Evolutionary conservation across 306 rosid genomes (phyloP), one percentile per base, ranked within the genome.

Genomic region (Canavalia ensiformis): DNA sequence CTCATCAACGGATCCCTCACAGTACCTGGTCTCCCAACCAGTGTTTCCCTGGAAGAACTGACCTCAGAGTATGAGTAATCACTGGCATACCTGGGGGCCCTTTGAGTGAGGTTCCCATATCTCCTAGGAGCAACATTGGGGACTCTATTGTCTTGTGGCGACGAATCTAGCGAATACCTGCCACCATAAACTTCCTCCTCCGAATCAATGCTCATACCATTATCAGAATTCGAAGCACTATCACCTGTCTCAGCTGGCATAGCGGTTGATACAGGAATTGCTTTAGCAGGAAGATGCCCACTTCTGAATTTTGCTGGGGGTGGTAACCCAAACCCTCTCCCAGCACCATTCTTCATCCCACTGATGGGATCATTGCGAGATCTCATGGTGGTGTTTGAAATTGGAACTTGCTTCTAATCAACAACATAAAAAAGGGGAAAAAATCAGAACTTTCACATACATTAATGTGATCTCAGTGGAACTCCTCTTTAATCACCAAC

Each of bases 11-110:
- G 82, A 81, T 89, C 88, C 10, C 84, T 68, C 81, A 42, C 47
- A 65, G 33, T 49, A 49, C 89, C 87, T 35, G 74, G 68, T 76
- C 92, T 87, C 46, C 92, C 87, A 28, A 57, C 87, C 75, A 88
- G 66, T 33, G 97, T 93, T 81, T 96, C 99, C 91, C 92, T 88
- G 0, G 99, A 96, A 1, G 99, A 93, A 82, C 94, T 89, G n/a
- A 96, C 94, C 68, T 96, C 98, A 5, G 99, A 96, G 72, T 88
- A 90, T 2, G 89, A 64, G 64, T 82, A 85, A 81, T 96, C 98
- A 78, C 97, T 90, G 2, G 76, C 94, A 79, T 88, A 88, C 49
- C 42, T 86, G 0, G 88, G 25, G 2, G 59, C 84, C 74, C 87
- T 83, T n/a, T 83, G 91, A 2, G 44, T 1, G 18, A 65, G 72